Evolutionary conservation across 805 yeast genomes (phyloP), one percentile per base, ranked within the genome.

Genomic region (Starmerella bombi): DNA sequence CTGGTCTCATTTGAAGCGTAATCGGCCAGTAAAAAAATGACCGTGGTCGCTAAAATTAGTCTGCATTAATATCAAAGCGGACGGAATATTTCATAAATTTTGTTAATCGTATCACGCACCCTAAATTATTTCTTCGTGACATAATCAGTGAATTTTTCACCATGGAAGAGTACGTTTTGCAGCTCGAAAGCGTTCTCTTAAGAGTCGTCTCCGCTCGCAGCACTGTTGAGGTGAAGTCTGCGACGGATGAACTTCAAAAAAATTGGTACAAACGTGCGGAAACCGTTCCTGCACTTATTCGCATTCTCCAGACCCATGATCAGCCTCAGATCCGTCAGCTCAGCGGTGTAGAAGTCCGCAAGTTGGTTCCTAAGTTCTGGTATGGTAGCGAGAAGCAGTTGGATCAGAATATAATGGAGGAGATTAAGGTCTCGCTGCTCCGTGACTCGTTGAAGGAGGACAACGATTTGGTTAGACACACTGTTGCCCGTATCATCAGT

Each of bases 311-410:
- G 61, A 70, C 67, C 50, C 75, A 77, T 51, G 63, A 69, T 31
- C 77, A 77, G 53, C 78, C 72, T 49, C 81, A 80, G 54, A 59
- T 86, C 52, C 80, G 82, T 55, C 94, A 85, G 62, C 69, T 91
- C 46, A 93, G 96, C n/a, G 93, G 95, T 46, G 94, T 91, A 48
- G 98, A 91, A 65, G 84, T 86, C 31, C 76, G 94, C 64, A 91
- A 91, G 61, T 72, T 80, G 56, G 74, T 86, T 30, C 57, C 69
- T 39, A 66, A 70, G 49, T 76, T 75, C 56, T 91, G 97, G 97
- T 41, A 37, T 30, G 46, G 32, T 17, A 34, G 31, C 15, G 57
- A 52, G 20, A 67, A 62, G 30, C 49, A 53, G 5, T 61, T 70
- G 32, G 71, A 69, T 50, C 73, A 59, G 18, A 46, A 66, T 6